These are phyloP conservation scores for Fusarium solani-melongenae DNA, from an alignment of 2,329 filamentous ascomycete species.

Conservation along the genomic window DNA sequence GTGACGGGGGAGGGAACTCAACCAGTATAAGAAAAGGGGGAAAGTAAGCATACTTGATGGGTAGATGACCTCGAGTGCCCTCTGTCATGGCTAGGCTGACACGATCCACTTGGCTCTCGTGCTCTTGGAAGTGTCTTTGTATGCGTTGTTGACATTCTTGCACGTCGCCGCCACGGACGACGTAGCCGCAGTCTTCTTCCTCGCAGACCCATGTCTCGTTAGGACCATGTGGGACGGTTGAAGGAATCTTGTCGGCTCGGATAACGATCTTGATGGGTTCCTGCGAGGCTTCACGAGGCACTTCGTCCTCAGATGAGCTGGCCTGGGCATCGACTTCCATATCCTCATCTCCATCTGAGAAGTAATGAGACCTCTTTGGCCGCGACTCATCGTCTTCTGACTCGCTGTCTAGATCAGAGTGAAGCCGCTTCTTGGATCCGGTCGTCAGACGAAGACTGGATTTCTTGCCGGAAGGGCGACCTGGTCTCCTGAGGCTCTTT, in stretches of 20 bases:
- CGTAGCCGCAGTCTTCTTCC: slow-evolving; percentile 71
- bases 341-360: slow-evolving; percentile 45
- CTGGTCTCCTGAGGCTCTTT: slow-evolving; percentile 50
- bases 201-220: slow-evolving; percentile 75
- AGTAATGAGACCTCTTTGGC: slow-evolving; percentile 50
- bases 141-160: slow-evolving; percentile 67
- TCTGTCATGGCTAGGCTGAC: slow-evolving; percentile 66
- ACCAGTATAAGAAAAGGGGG: slow-evolving; percentile 49
- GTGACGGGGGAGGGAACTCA: slow-evolving; percentile 31
- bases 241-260: slow-evolving; percentile 61
- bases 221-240: slow-evolving; percentile 62
- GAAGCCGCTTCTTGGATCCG: slow-evolving; percentile 58
- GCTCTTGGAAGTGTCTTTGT: slow-evolving; percentile 68
- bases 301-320: slow-evolving; percentile 37
- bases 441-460: slow-evolving; percentile 57
- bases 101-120: slow-evolving; percentile 65
- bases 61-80: slow-evolving; percentile 62
- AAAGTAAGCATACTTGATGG: slow-evolving; percentile 64
- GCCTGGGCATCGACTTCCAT: slow-evolving; percentile 46
- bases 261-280: slow-evolving; percentile 57
- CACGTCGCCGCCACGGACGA: slow-evolving; percentile 71
- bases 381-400: slow-evolving; percentile 50
- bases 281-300: slow-evolving; percentile 14
- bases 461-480: slow-evolving; percentile 56
- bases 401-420: slow-evolving; percentile 52